Conservation (phyloP, 352 stramenopile species). For the Phytophthora pluvialis region DNA sequence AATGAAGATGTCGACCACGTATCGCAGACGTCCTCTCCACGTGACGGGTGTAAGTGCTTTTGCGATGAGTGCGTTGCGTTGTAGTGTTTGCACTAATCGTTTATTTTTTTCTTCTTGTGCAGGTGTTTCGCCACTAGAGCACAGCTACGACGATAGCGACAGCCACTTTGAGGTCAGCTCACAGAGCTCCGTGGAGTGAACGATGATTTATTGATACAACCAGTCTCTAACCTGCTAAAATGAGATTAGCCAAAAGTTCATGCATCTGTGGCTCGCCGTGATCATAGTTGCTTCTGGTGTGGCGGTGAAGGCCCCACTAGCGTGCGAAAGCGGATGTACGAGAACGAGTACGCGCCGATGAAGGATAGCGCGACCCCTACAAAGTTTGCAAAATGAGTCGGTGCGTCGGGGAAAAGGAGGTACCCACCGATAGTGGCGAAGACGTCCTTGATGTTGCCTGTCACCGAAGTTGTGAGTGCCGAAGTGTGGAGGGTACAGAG, state of each 20-base stretch:
- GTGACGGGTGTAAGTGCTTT: conserved; percentile 68
- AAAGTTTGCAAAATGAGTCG: conserved; percentile 49
- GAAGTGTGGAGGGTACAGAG: conserved; percentile 75
- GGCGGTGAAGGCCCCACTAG: conserved; percentile 28
- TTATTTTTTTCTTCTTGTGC: conserved; percentile 8
- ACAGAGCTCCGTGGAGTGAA: conserved; percentile 66
- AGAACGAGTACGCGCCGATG: conserved; percentile 75
- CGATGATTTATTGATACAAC: conserved; percentile 47
- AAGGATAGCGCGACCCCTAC: conserved; percentile 69
- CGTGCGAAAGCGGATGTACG: conserved; percentile 69
- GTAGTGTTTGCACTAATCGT: conserved; percentile 9
- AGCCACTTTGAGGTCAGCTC: conserved; percentile 89
- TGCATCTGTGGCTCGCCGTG: conserved; percentile 10
- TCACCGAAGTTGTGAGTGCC: conserved; percentile 75
- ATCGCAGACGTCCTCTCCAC: conserved; percentile 77
- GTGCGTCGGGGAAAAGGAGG: conserved; percentile 64
- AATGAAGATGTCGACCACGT: conserved; percentile 70
- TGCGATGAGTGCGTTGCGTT: background rate
- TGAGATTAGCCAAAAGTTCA: conserved; percentile 16
- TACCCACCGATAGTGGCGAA: conserved; percentile 66
- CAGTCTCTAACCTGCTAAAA: conserved; percentile 22
- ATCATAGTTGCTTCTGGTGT: conserved; percentile 21
- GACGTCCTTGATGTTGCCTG: conserved; percentile 80
- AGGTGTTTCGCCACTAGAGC: conserved; percentile 81
- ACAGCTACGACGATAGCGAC: conserved; percentile 79